A percentile compares a stretch with the other conserved stretches of the same genome.
Evolutionary conservation across 2,329 filamentous ascomycete species (phyloP).

Genomic region (Fusarium sp.): DNA sequence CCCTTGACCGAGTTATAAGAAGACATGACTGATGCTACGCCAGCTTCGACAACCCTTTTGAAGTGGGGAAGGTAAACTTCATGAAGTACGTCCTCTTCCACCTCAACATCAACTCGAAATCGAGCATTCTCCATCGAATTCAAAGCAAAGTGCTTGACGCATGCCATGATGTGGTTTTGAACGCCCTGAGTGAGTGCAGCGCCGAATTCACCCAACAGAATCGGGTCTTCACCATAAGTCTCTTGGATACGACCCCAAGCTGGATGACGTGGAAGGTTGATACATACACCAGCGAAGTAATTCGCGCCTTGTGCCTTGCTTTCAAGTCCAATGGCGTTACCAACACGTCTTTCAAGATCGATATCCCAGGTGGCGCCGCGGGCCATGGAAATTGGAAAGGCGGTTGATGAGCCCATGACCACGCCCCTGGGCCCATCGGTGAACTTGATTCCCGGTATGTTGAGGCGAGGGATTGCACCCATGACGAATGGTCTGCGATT

Average conservation of each 20-base stretch:
- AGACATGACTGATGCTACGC: constrained; percentile 31
- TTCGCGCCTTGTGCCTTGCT: constrained; percentile 32
- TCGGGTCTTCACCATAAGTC: constrained; percentile 38
- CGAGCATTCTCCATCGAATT: constrained; percentile 41
- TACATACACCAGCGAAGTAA: constrained; percentile 34
- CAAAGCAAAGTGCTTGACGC: constrained; percentile 39
- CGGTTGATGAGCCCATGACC: constrained; percentile 24
- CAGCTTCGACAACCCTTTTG: constrained; percentile 23
- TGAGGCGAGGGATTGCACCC: constrained; percentile 25
- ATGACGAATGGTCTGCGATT: constrained; percentile 19
- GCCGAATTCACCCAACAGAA: constrained; percentile 36
- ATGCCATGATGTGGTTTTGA: constrained; percentile 38
- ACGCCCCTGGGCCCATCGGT: constrained; percentile 31
- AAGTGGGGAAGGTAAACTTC: constrained; percentile 40
- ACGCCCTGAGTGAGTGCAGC: constrained; percentile 26
- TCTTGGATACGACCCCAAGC: constrained; percentile 41
- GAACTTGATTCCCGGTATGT: constrained; percentile 29
- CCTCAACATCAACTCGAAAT: constrained; percentile 34
- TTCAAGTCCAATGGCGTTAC: constrained; percentile 37
- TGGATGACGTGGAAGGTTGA: constrained; percentile 41
- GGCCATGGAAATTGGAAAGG: constrained; percentile 36
- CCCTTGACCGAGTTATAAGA: constrained; percentile 36
- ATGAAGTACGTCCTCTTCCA: constrained; percentile 28
- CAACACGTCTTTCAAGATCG: constrained; percentile 28
- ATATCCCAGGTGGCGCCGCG: constrained; percentile 40